These are phyloP conservation scores for Berkeleyomyces rouxiae DNA, from an alignment of 2,329 filamentous ascomycete species.

Conservation along the genomic window DNA sequence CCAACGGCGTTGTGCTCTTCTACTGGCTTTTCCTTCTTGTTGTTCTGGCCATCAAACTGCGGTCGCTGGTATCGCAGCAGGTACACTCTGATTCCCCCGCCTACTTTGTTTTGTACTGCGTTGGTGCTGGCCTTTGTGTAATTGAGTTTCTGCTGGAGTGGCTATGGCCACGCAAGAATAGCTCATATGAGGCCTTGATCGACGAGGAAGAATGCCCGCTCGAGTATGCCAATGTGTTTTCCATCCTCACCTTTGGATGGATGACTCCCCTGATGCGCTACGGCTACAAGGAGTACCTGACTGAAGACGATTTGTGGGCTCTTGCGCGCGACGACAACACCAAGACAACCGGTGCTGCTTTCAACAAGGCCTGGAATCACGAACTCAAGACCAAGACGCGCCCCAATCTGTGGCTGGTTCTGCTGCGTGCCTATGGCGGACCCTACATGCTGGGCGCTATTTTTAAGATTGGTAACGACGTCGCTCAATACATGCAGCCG, in stretches of 20 bases:
- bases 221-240: conserved; percentile 90
- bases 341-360: conserved; percentile 48
- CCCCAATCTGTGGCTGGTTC: conserved; percentile 64
- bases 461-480: conserved; percentile 80
- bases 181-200: conserved; percentile 38
- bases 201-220: conserved; percentile 52
- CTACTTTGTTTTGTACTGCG: conserved; percentile 63
- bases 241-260: conserved; percentile 86
- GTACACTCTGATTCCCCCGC: conserved; percentile 47
- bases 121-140: conserved; percentile 52
- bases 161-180: conserved; percentile 56
- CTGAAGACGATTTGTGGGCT: conserved; percentile 92
- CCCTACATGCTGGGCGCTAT: conserved; percentile 68
- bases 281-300: conserved; percentile 81
- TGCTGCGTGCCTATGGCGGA: conserved; percentile 69
- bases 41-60: conserved; percentile 63
- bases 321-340: conserved; percentile 68
- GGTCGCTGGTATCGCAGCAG: conserved; percentile 67
- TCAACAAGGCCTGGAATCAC: conserved; percentile 59
- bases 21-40: conserved; percentile 84
- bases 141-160: conserved; percentile 68
- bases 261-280: conserved; percentile 97
- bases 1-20: conserved; percentile 76
- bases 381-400: conserved; percentile 52
- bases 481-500: conserved; percentile 75